A percentile compares a stretch with the other conserved stretches of the same genome.
Conservation (phyloP, 441 rosid genomes). For the Corymbia citriodora region DNA sequence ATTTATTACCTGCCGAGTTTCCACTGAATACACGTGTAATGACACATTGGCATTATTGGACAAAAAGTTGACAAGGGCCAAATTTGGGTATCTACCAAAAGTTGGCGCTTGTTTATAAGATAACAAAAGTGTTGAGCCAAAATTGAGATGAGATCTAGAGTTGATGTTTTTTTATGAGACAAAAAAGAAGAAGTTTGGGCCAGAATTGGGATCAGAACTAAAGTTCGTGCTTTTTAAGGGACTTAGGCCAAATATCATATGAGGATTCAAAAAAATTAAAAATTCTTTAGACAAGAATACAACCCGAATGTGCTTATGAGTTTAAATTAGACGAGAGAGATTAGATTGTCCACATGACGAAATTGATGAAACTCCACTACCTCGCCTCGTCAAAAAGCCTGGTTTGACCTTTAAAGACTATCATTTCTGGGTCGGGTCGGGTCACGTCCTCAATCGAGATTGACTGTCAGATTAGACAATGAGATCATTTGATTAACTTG, state of each 20-base stretch:
- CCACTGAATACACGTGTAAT: too few species aligned
- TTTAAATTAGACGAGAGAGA: neutral
- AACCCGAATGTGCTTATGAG: neutral
- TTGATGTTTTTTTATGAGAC: neutral
- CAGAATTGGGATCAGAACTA: rapidly evolving
- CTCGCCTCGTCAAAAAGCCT: neutral
- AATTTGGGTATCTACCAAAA: neutral
- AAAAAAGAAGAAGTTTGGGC: neutral
- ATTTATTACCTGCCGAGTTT: neutral
- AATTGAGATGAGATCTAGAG: neutral
- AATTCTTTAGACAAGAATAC: neutral
- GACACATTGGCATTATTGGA: neutral
- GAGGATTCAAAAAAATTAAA: neutral
- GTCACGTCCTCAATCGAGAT: neutral
- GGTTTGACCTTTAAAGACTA: neutral
- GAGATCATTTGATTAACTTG: neutral
- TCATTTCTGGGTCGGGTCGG: neutral
- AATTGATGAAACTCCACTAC: neutral
- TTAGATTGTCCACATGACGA: neutral
- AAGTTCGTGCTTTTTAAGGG: neutral
- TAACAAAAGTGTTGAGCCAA: neutral
- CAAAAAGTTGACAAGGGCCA: neutral
- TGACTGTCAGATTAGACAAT: neutral
- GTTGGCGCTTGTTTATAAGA: neutral
- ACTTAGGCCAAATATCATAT: neutral